These are phyloP conservation scores for Psophocarpus tetragonolobus DNA, from an alignment of 306 rosid genomes.

Conservation along the genomic window DNA sequence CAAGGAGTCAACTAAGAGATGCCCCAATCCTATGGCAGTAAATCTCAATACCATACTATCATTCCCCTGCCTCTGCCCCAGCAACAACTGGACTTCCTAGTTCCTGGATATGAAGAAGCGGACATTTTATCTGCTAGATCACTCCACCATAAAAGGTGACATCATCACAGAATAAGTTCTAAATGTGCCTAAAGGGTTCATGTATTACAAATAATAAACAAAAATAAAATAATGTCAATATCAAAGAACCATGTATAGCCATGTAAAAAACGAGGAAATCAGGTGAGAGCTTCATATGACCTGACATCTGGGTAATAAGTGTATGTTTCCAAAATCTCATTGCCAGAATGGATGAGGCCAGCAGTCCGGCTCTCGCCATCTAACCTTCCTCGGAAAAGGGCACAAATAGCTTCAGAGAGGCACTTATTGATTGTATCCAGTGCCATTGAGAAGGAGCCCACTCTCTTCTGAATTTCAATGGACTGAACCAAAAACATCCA, in stretches of 20 bases:
- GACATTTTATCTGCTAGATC: constrained; percentile 6
- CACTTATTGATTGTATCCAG: constrained; percentile 92
- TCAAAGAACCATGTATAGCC: constrained; percentile 5
- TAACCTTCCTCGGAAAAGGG: constrained; percentile 87
- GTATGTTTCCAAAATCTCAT: constrained; percentile 81
- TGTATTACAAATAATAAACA: background rate
- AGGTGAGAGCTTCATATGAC: constrained; percentile 43
- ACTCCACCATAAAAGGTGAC: constrained; percentile 12
- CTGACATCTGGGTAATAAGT: constrained; percentile 76
- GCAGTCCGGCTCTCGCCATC: constrained; percentile 95
- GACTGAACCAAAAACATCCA: constrained; percentile 53
- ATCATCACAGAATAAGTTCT: constrained; percentile 23
- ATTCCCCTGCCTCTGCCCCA: too few species aligned
- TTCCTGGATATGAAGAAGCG: background rate
- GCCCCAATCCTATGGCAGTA: background rate
- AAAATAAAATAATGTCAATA: background rate
- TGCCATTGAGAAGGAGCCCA: constrained; percentile 93
- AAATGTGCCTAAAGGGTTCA: constrained; percentile 6
- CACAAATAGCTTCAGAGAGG: constrained; percentile 90
- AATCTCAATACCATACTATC: constrained; percentile 9
- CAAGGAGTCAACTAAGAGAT: background rate
- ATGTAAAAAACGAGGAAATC: background rate
- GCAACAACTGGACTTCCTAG: constrained; percentile 10
- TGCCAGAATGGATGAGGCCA: constrained; percentile 89
- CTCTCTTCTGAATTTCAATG: constrained; percentile 91